Base-by-base conservation (phyloP, 1,284 basidiomycete genomes). In the Apiotrichum gamsii region DNA sequence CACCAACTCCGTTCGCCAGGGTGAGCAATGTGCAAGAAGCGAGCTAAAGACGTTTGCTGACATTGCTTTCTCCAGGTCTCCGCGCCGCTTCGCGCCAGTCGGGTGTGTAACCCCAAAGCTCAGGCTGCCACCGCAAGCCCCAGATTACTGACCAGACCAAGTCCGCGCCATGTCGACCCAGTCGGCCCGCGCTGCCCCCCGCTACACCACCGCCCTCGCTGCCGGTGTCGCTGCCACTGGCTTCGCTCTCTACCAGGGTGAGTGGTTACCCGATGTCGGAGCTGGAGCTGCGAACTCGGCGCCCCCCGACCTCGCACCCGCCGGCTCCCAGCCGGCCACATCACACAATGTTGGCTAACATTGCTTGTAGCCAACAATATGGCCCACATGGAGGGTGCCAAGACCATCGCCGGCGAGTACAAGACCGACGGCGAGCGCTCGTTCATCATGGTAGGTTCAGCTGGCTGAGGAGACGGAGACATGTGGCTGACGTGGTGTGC, bases 361-460 rank as follows among this genome's bases (percentile, higher is more conserved):
- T n/a, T n/a, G n/a, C n/a, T n/a, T 38, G 24, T 25, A 62, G 58
- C 44, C 39, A 39, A 45, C 41, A 51, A 57, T 41, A 40, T 51
- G 14, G 39, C 58, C 32, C 41, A 57, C 43, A 65, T 73, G 46
- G 73, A 74, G 51, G 72, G 70, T 36, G 52, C 64, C 32, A 67
- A 65, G 60, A 73, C 72, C 50, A 72, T 74, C 45, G 52, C 73
- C n/a, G 74, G 74, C 34, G 71, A 73, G 59, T 68, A 72, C 58
- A 67, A 69, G 23, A 75, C 72, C 30, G 60, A 59, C 33, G 58
- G 64, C 29, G 73, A 75, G 62, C 61, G 70, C 45, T 72, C 71
- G 42, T 75, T 73, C 57, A 62, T 75, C 61, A 75, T 75, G 74
- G 72, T 73, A 11, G 8, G 25, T 28, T 6, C 34, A 64, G 62